These are phyloP conservation scores for Trichoderma harzianum DNA, from an alignment of 2,329 filamentous ascomycete genomes.

Conservation along the genomic window DNA sequence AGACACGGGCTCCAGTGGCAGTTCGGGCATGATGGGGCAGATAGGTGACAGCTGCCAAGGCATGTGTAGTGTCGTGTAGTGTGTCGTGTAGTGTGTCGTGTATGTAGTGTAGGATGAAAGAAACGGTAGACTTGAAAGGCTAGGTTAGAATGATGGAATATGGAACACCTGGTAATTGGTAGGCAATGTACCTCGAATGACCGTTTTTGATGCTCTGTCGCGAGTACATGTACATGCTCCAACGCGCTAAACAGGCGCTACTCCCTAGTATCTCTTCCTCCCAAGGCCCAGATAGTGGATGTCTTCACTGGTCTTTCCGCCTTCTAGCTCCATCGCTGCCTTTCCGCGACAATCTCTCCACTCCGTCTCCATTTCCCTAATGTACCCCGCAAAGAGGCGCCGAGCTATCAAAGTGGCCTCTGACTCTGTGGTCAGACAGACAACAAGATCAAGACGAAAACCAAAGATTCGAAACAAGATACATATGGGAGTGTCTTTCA, in stretches of 20 bases:
- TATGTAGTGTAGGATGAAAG: background rate
- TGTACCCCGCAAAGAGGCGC: conserved; percentile 16
- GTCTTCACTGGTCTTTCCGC: background rate
- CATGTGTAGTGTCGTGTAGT: background rate
- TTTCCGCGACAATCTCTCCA: conserved; percentile 6
- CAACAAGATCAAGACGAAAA: background rate
- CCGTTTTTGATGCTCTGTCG: background rate
- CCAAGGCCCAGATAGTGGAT: background rate
- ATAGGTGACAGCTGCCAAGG: background rate
- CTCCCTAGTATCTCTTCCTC: background rate
- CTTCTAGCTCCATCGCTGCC: background rate
- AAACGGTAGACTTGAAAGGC: background rate
- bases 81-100: background rate
- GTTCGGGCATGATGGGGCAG: background rate
- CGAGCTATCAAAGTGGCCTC: background rate
- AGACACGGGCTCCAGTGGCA: background rate
- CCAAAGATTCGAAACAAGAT: background rate
- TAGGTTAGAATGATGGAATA: background rate
- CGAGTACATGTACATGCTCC: background rate
- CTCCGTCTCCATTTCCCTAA: conserved; percentile 12
- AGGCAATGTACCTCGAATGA: background rate
- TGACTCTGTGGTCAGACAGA: background rate
- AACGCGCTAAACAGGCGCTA: background rate
- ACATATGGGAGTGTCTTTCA: background rate
- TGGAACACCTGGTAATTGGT: too few species aligned